These are phyloP conservation scores for Trametes polyzona DNA, from an alignment of 1,284 basidiomycete genomes.

Conservation along the genomic window DNA sequence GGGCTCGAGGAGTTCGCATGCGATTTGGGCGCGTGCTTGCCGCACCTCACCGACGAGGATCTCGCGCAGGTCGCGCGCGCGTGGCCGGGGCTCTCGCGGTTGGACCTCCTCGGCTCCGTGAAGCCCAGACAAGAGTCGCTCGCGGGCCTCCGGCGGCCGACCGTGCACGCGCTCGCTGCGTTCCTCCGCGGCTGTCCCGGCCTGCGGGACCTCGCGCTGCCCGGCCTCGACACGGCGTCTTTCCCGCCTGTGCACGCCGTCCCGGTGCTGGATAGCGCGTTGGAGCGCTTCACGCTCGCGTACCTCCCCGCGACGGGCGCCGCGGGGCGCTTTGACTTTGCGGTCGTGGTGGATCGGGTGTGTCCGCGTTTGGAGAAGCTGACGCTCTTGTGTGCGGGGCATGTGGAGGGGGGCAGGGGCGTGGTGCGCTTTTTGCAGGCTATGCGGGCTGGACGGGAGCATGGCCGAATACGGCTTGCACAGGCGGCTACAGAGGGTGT, in stretches of 20 bases:
- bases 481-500: no score
- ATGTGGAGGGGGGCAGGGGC: neutral
- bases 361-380: neutral
- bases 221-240: neutral
- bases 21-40: neutral
- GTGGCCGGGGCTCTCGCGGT: neutral
- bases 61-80: neutral
- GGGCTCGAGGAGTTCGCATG: neutral
- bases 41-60: neutral
- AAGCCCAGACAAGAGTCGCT: neutral
- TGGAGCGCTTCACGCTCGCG: neutral
- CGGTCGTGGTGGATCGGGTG: neutral
- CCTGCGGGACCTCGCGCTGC: neutral
- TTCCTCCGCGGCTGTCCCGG: neutral
- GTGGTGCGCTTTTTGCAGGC: neutral
- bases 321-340: neutral
- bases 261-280: neutral
- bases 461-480: neutral
- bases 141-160: neutral
- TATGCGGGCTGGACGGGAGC: neutral
- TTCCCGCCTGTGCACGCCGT: neutral
- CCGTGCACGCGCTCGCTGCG: neutral
- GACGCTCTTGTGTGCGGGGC: neutral
- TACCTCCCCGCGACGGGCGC: neutral
- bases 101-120: neutral